Evolutionary conservation across 2,329 filamentous ascomycete genomes (phyloP), one percentile per base, ranked within the genome.

Genomic region (Fusarium stilboides): DNA sequence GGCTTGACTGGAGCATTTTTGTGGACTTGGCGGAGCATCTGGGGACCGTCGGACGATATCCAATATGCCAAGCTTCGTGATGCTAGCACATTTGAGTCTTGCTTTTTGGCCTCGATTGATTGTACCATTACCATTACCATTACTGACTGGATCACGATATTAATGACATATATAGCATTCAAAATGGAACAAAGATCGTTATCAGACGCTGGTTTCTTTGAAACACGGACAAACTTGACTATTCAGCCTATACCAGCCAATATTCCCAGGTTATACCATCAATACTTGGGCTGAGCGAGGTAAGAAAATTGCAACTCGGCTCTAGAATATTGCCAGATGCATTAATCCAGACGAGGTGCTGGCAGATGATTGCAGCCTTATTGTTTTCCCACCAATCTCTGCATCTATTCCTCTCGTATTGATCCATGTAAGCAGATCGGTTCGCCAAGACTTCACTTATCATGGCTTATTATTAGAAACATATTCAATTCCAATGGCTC

Each of bases 21-120:
- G 67, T 60, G 57, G 62, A 70, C 33, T 70, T 56, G 56, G 59
- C 57, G 47, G 65, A 70, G 56, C 52, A 55, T 49, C 22, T 31
- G 42, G 49, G 28, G 39, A 26, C 39, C 43, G 53, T 59, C 22
- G 42, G 55, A 45, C 49, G 39, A 59, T 33, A 31, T 31, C 28
- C 28, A 31, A 31, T 31, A 60, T 51, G 52, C 49, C 33, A 51
- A 51, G 59, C 34, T 43, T 44, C 19, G 20, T 40, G 36, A 54
- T 68, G 65, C 49, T 49, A 53, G 58, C 42, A 50, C 52, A 52
- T 68, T 33, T 33, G 24, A 44, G 55, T 44, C 28, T 22, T 33
- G 39, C 34, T 33, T 49, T n/a, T 61, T 62, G 26, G 24, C 36
- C 28, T 58, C 49, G 40, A 44, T 55, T 63, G 37, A 50, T 39